Evolutionary conservation across 164 flowering plant genomes (phyloP).

Genomic region (Kalanchoe fedtschenkoi): DNA sequence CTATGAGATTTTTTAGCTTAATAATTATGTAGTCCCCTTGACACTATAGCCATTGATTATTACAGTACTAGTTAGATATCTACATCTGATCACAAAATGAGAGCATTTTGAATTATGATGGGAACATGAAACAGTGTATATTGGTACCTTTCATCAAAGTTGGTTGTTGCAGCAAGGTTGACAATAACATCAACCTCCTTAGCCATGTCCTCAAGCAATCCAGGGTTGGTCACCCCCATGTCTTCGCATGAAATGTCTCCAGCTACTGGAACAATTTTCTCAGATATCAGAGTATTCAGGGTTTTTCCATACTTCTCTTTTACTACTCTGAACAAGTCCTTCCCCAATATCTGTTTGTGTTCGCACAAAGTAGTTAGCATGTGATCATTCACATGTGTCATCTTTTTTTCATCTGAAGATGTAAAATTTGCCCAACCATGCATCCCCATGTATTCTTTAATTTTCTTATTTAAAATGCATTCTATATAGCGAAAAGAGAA

Average conservation of each 20-base stretch:
- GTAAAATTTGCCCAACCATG: too few species aligned
- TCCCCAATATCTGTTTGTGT: slow-evolving; percentile 20
- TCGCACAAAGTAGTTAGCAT: not conserved
- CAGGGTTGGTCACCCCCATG: slow-evolving; percentile 31
- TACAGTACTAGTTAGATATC: too few species aligned
- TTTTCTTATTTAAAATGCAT: too few species aligned
- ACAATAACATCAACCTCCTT: slow-evolving; percentile 30
- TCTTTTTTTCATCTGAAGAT: too few species aligned
- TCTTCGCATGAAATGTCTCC: slow-evolving; percentile 41
- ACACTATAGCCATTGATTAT: too few species aligned
- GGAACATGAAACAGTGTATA: not conserved
- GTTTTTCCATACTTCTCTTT: slow-evolving; percentile 31
- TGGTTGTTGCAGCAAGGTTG: slow-evolving; percentile 52
- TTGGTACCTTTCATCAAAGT: slow-evolving; percentile 31
- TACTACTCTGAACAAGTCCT: slow-evolving; percentile 35
- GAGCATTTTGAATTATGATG: not conserved
- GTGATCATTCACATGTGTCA: too few species aligned
- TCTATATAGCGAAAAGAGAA: too few species aligned
- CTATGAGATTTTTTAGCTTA: not conserved
- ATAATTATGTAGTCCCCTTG: too few species aligned
- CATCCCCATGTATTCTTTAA: too few species aligned
- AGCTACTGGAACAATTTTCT: slow-evolving; percentile 29
- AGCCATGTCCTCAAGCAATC: slow-evolving; percentile 25
- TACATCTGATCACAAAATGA: not conserved
- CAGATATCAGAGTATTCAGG: slow-evolving; percentile 22